These are phyloP conservation scores for Heterobasidion parviporum DNA, from an alignment of 1,284 basidiomycete genomes.

Conservation along the genomic window DNA sequence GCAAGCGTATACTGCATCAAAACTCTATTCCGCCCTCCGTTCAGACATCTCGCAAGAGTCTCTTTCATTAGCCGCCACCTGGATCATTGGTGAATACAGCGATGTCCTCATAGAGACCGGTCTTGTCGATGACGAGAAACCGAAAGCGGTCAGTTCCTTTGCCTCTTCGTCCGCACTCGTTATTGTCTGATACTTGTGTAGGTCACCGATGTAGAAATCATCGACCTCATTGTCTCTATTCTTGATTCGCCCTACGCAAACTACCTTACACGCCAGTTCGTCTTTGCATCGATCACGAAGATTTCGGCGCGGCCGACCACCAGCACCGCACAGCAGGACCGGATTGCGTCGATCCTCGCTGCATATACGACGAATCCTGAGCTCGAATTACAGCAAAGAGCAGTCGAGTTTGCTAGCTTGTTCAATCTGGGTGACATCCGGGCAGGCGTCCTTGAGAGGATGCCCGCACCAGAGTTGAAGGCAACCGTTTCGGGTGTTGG, in stretches of 20 bases:
- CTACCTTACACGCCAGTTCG: constrained; percentile 86
- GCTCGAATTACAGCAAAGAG: constrained; percentile 92
- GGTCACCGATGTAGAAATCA: constrained; percentile 75
- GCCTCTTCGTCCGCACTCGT: not conserved
- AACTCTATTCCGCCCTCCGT: constrained; percentile 83
- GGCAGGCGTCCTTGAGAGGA: constrained; percentile 91
- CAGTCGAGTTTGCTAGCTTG: constrained; percentile 89
- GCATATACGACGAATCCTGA: constrained; percentile 81
- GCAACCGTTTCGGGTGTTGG: constrained; percentile 88
- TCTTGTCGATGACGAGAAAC: constrained; percentile 81
- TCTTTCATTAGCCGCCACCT: constrained; percentile 86
- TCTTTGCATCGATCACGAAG: constrained; percentile 87
- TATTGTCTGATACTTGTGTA: constrained; percentile 18
- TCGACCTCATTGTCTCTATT: constrained; percentile 83
- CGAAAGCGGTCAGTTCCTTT: constrained; percentile 46
- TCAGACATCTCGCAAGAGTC: constrained; percentile 96
- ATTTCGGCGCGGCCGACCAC: constrained; percentile 74
- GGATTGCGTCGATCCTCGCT: constrained; percentile 70
- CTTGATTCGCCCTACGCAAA: constrained; percentile 95
- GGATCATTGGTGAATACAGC: constrained; percentile 97
- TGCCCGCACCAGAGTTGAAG: constrained; percentile 97
- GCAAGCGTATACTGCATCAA: constrained; percentile 93
- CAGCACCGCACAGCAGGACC: constrained; percentile 60
- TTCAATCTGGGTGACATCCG: constrained; percentile 71
- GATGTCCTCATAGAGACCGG: constrained; percentile 87